Evolutionary conservation across 2,329 filamentous ascomycete species (phyloP), one percentile per base, ranked within the genome.

Genomic region (Ceratocystis cubensis): DNA sequence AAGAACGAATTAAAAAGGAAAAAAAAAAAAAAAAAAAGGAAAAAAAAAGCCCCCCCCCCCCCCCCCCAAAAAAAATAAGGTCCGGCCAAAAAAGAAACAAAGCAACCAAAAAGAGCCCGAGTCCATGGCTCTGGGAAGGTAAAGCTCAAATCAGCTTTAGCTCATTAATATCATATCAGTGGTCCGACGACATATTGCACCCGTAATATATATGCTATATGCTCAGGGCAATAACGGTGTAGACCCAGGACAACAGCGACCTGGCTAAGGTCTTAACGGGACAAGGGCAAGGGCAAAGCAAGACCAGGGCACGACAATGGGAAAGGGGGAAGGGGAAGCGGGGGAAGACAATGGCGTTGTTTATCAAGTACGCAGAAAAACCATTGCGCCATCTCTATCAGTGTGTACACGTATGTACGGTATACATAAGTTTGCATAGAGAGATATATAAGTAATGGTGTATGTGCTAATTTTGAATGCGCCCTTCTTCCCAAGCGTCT

Each of bases 81-180:
- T 33, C 30, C 20, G 57, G 1, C 20, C 22, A 22, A 41, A n/a
- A 10, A 41, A 33, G 17, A 17, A 37, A 37, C 57, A 41, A 41
- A 5, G 37, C 13, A 13, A 6, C 46, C 37, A 41, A 41, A 13
- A 28, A 59, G 33, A 33, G 33, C 53, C 53, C 53, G 53, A 59
- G 53, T 30, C 53, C 53, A 59, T 59, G 53, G 53, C 15, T 7
- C 53, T 59, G 53, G 53, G 53, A 59, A 59, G 30, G 15, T 0
- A 25, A 59, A 59, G 28, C 53, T 59, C 53, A 33, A 59, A 8
- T 33, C 5, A 59, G 25, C 33, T 59, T 59, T 59, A 59, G 53
- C 53, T 59, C 53, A 20, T 33, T 59, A 20, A 59, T 59, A 59
- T 4, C 53, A 59, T 15, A 30, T 59, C 28, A 41, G 13, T 13